Percentiles rank a stretch among this genome's conserved stretches.
phyloP scores from a whole-genome alignment of 2,329 filamentous ascomycete genomes.

The Stemphylium lycopersici region DNA sequence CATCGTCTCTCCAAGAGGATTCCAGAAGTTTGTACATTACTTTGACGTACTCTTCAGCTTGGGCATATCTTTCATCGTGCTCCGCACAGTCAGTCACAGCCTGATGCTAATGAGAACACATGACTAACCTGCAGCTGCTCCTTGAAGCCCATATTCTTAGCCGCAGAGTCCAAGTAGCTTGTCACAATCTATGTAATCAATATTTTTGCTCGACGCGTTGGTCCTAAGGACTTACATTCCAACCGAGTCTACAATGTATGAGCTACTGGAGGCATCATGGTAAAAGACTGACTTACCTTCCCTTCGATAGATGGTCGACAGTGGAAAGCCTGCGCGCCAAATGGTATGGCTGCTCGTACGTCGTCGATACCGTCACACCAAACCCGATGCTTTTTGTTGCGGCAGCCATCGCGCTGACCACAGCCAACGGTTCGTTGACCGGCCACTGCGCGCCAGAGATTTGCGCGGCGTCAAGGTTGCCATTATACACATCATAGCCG shows the following conservation, averaged over 20 bases:
- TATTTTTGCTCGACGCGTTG: constrained; percentile 6
- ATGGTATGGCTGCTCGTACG: constrained; percentile 72
- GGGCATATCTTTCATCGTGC: constrained; percentile 72
- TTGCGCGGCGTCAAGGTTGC: constrained; percentile 66
- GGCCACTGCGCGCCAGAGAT: constrained; percentile 71
- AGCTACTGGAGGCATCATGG: background rate
- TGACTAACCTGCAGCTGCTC: constrained; percentile 61
- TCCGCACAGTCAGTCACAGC: constrained; percentile 52
- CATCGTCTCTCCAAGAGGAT: constrained; percentile 70
- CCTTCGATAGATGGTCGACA: constrained; percentile 69
- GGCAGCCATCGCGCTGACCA: constrained; percentile 71
- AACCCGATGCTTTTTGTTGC: constrained; percentile 71
- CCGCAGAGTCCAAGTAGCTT: constrained; percentile 70
- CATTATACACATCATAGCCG: constrained; percentile 73
- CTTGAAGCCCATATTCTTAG: constrained; percentile 65
- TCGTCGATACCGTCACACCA: constrained; percentile 70
- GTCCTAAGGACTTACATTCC: constrained; percentile 28
- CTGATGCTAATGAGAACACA: constrained; percentile 61
- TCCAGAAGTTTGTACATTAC: constrained; percentile 73
- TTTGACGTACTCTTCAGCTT: constrained; percentile 72
- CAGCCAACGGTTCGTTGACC: constrained; percentile 70
- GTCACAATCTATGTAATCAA: constrained; percentile 62
- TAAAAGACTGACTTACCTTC: constrained; percentile 50
- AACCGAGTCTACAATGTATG: constrained; percentile 23
- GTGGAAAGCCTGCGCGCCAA: constrained; percentile 69